Evolutionary conservation across 2,329 filamentous ascomycete genomes (phyloP), one percentile per base, ranked within the genome.

Genomic region (Sarocladium oryzae): DNA sequence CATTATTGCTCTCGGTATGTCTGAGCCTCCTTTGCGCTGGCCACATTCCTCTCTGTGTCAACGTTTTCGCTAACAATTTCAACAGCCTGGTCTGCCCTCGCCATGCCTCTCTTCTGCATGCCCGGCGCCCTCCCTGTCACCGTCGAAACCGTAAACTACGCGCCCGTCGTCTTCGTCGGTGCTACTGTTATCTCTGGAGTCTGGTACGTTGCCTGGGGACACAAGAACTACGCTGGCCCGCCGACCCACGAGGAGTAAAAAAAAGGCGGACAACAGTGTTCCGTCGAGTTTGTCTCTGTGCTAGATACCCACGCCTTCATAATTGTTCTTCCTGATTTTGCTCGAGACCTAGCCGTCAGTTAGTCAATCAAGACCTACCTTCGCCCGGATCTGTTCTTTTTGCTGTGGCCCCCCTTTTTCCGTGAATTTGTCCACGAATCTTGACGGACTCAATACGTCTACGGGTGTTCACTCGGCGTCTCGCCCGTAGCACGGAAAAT

Each of bases 41-140:
- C 26, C 38, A 26, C 15, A 30, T 13, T 30, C 28, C 28, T 30
- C 28, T 13, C 7, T 11, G 15, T 21, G 28, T n/a, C 8, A 26
- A 23, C 46, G 36, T 21, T 5, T 2, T 54, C 43, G 24, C 58
- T 62, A 45, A 58, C 51, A 50, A 37, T 45, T n/a, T 13, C 23
- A 18, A 20, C 57, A 83, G 79, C 69, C 50, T 89, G 85, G 85
- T 84, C 81, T 51, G 58, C 75, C 13, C 75, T 89, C 51, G 84
- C 83, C 32, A 79, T 88, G 50, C 84, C 85, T 1, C 77, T 89
- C 15, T 89, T 89, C 73, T 89, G 82, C 67, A 86, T 87, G 82
- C 85, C 84, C 1, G 76, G 81, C 0, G 67, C 67, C 38, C 69
- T 86, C n/a, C 81, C 81, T 5, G 81, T 86, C 35, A 76, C 74